Conservation (phyloP, 768 basidiomycete species). For the Neoboletus magnificus region DNA sequence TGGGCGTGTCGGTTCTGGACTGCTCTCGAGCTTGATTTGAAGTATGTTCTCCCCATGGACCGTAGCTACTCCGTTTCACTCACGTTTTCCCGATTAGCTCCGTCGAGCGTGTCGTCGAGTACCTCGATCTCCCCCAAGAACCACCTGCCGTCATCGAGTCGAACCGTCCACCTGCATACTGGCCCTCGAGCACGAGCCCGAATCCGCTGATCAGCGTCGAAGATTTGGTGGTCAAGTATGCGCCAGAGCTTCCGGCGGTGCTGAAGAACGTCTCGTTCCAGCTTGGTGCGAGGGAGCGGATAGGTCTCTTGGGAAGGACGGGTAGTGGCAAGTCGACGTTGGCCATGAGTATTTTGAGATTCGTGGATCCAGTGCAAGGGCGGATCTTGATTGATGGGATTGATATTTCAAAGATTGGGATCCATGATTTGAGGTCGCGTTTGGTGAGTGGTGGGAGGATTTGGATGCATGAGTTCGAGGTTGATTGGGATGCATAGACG, state of each 20-base stretch:
- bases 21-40: constrained; percentile 69
- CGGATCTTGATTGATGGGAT: constrained; percentile 83
- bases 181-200: constrained; percentile 73
- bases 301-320: constrained; percentile 80
- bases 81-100: constrained; percentile 44
- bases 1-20: constrained; percentile 51
- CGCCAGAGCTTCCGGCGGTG: constrained; percentile 79
- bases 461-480: background rate
- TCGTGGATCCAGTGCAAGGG: constrained; percentile 76
- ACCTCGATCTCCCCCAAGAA: constrained; percentile 86
- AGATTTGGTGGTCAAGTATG: constrained; percentile 77
- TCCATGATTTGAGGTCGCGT: constrained; percentile 78
- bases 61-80: constrained; percentile 2
- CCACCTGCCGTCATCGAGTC: constrained; percentile 73
- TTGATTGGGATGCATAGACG: constrained; percentile 43
- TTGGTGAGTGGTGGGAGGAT: constrained; percentile 42
- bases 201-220: constrained; percentile 64
- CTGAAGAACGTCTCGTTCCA: constrained; percentile 73
- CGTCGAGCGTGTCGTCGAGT: constrained; percentile 89
- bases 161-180: constrained; percentile 82
- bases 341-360: constrained; percentile 82
- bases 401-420: constrained; percentile 80
- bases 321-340: constrained; percentile 82
- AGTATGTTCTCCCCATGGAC: constrained; percentile 42
- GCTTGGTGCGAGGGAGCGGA: constrained; percentile 66